Evolutionary conservation across 805 yeast species (phyloP).

Genomic region (Candida broadrunensis): DNA sequence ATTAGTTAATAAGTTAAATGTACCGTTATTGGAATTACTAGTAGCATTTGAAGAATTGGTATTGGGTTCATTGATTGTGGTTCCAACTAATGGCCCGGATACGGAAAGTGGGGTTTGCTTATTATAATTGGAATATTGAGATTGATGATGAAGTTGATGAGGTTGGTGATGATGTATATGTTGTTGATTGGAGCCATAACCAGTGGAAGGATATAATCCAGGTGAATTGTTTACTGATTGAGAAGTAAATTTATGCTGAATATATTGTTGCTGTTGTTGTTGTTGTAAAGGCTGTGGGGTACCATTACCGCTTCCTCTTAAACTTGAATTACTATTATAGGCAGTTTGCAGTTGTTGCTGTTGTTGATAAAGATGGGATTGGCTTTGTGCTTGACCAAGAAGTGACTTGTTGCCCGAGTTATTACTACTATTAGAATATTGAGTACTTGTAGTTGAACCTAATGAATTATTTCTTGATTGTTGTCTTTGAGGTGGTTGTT

Average conservation of each 20-base stretch:
- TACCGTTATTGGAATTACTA: constrained; percentile 6
- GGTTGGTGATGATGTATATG: constrained; percentile 7
- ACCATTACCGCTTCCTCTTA: constrained; percentile 2
- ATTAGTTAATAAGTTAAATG: constrained; percentile 19
- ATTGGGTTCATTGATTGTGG: too few relatives aligned
- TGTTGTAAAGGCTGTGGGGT: constrained; percentile 6
- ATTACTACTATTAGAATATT: constrained; percentile 2
- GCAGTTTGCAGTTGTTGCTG: neutral
- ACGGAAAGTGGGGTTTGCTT: constrained; percentile 9
- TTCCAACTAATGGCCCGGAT: constrained; percentile 11
- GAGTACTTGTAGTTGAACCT: constrained; percentile 1
- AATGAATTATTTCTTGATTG: constrained; percentile 3
- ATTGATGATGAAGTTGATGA: neutral
- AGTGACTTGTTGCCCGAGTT: neutral
- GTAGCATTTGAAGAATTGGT: constrained; percentile 6
- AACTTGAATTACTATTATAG: constrained; percentile 2
- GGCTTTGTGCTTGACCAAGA: constrained; percentile 1
- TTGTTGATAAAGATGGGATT: constrained; percentile 3
- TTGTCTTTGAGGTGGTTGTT: constrained; percentile 11
- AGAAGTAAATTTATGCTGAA: constrained; percentile 12
- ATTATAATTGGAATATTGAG: constrained; percentile 9
- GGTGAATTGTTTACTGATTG: constrained; percentile 21
- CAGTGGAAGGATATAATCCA: constrained; percentile 15
- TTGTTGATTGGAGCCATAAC: constrained; percentile 2
- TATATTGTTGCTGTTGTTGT: constrained; percentile 6